Evolutionary conservation across 257 asterid species (phyloP).

Genomic region (Plantago ovata): DNA sequence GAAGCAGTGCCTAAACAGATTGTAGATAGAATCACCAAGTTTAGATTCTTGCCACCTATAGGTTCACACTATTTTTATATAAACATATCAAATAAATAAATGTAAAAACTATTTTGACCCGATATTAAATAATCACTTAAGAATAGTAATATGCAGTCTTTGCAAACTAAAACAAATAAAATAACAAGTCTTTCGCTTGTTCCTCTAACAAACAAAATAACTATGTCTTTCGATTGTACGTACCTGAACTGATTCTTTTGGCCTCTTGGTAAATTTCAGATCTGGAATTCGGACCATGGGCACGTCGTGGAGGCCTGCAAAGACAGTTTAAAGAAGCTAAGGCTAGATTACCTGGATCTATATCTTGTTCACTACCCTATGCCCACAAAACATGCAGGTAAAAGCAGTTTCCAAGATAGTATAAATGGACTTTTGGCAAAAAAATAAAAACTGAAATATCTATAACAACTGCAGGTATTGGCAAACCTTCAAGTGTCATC

Average conservation of each 20-base stretch:
- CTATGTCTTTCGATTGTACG: background rate
- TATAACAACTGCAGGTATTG: conserved; percentile 13
- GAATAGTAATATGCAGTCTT: too few species aligned
- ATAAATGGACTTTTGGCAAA: background rate
- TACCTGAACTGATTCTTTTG: background rate
- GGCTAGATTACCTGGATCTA: conserved; percentile 15
- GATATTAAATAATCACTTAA: too few species aligned
- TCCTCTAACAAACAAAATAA: background rate
- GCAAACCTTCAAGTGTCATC: conserved; percentile 10
- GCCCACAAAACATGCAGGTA: conserved; percentile 16
- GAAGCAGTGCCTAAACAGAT: too few species aligned
- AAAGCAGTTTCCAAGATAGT: background rate
- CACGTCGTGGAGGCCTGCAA: conserved; percentile 24
- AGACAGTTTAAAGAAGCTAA: conserved; percentile 23
- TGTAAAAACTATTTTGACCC: too few species aligned
- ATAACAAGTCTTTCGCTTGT: background rate
- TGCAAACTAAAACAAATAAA: background rate
- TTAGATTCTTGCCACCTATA: too few species aligned
- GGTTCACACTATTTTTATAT: too few species aligned
- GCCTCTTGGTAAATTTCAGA: conserved; percentile 10
- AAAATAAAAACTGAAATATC: background rate
- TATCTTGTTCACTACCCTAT: conserved; percentile 23
- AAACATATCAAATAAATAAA: too few species aligned
- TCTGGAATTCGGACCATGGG: conserved; percentile 26
- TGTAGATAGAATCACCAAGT: background rate